These are phyloP conservation scores for Phaffia tasmanica DNA, from an alignment of 768 basidiomycete species.

Conservation along the genomic window DNA sequence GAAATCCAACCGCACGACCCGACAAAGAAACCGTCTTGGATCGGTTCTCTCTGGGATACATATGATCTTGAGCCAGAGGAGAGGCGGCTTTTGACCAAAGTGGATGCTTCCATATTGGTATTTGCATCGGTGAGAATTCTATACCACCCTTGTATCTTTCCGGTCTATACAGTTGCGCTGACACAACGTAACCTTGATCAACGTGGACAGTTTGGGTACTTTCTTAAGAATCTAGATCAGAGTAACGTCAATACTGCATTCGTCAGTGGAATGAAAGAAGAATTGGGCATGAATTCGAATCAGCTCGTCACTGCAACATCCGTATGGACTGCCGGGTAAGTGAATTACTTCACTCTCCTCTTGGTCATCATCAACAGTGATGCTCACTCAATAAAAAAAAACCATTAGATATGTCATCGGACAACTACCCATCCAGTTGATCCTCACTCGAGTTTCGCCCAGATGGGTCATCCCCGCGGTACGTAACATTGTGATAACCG, in stretches of 20 bases:
- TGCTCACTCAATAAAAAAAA: neutral
- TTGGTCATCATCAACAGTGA: neutral
- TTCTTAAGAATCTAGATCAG: constrained; percentile 27
- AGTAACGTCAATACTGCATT: constrained; percentile 20
- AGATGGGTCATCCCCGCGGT: constrained; percentile 32
- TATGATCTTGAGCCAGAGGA: constrained; percentile 29
- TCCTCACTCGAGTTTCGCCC: constrained; percentile 32
- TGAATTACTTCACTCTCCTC: neutral
- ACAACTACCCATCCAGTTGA: constrained; percentile 29
- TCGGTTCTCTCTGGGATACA: constrained; percentile 33
- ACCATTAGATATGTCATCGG: constrained; percentile 8
- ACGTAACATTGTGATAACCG: neutral
- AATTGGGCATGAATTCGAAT: constrained; percentile 31
- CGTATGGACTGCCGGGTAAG: constrained; percentile 33
- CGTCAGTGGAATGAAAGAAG: constrained; percentile 33
- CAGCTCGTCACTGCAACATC: constrained; percentile 28
- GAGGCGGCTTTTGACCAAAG: constrained; percentile 32
- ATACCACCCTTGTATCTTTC: no score
- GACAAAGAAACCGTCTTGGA: constrained; percentile 24
- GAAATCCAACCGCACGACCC: neutral
- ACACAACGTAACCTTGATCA: no score
- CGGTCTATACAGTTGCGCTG: no score
- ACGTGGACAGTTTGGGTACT: constrained; percentile 26
- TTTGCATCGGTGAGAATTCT: constrained; percentile 28
- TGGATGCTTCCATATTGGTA: constrained; percentile 31